These are phyloP conservation scores for Candida nanaspora DNA, from an alignment of 805 yeast species.

Conservation along the genomic window DNA sequence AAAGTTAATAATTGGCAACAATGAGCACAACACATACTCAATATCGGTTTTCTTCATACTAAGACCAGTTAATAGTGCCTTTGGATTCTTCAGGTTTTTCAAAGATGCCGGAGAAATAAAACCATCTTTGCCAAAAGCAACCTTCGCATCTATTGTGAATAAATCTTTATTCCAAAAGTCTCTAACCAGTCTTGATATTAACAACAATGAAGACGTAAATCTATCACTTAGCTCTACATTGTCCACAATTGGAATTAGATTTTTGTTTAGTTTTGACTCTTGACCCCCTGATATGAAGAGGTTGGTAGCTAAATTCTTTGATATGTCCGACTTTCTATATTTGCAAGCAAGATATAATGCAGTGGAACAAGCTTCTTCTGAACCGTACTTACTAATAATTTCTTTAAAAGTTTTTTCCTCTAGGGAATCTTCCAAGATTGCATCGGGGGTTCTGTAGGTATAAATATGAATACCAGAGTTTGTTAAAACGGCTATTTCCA, in stretches of 20 bases:
- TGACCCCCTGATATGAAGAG: constrained; percentile 49
- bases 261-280: constrained; percentile 35
- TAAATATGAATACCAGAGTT: constrained; percentile 69
- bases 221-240: constrained; percentile 87
- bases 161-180: constrained; percentile 73
- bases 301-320: constrained; percentile 40
- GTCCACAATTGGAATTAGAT: constrained; percentile 40
- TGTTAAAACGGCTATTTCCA: constrained; percentile 78
- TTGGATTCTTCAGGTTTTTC: constrained; percentile 31
- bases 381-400: constrained; percentile 74
- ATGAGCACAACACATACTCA: constrained; percentile 65
- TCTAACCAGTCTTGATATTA: constrained; percentile 71
- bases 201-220: constrained; percentile 78
- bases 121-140: constrained; percentile 29
- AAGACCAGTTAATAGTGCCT: constrained; percentile 35
- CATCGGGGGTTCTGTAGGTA: constrained; percentile 74
- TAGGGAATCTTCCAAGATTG: constrained; percentile 58
- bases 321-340: constrained; percentile 47
- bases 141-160: constrained; percentile 34
- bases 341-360: constrained; percentile 81
- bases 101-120: constrained; percentile 30
- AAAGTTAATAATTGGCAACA: constrained; percentile 61
- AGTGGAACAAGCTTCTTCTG: constrained; percentile 84
- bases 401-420: constrained; percentile 60
- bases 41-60: constrained; percentile 43